These are phyloP conservation scores for Lathyrus aphaca DNA, from an alignment of 306 rosid species.

Conservation along the genomic window DNA sequence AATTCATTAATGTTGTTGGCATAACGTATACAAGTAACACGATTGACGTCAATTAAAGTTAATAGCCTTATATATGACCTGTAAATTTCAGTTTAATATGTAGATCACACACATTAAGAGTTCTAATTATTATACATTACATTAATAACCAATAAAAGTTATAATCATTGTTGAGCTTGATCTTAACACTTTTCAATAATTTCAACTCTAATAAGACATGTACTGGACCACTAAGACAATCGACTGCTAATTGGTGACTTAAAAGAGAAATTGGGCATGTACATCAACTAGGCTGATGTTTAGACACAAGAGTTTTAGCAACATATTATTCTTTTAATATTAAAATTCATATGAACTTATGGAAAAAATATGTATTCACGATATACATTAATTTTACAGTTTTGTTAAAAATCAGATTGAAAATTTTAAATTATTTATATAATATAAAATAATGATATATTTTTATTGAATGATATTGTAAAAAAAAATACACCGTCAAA, in stretches of 20 bases:
- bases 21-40: slow-evolving; percentile 54
- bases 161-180: slow-evolving; percentile 38
- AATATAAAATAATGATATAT: too few relatives aligned
- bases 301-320: background rate
- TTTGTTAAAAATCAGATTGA: too few relatives aligned
- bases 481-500: too few relatives aligned
- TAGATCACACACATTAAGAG: slow-evolving; percentile 18
- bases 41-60: slow-evolving; percentile 47
- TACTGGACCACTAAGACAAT: slow-evolving; percentile 25
- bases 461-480: too few relatives aligned
- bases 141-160: slow-evolving; percentile 11
- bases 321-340: too few relatives aligned
- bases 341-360: too few relatives aligned
- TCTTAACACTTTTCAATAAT: slow-evolving; percentile 30
- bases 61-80: slow-evolving; percentile 36
- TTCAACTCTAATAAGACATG: slow-evolving; percentile 35
- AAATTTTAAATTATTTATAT: too few relatives aligned
- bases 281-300: slow-evolving; percentile 8
- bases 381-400: too few relatives aligned
- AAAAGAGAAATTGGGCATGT: slow-evolving; percentile 37
- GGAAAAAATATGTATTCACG: too few relatives aligned
- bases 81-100: slow-evolving; percentile 38
- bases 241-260: slow-evolving; percentile 3
- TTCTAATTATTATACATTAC: slow-evolving; percentile 20
- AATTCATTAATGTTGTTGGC: slow-evolving; percentile 44